Evolutionary conservation across 352 stramenopile species (phyloP).

Genomic region (Pythium coloratum): DNA sequence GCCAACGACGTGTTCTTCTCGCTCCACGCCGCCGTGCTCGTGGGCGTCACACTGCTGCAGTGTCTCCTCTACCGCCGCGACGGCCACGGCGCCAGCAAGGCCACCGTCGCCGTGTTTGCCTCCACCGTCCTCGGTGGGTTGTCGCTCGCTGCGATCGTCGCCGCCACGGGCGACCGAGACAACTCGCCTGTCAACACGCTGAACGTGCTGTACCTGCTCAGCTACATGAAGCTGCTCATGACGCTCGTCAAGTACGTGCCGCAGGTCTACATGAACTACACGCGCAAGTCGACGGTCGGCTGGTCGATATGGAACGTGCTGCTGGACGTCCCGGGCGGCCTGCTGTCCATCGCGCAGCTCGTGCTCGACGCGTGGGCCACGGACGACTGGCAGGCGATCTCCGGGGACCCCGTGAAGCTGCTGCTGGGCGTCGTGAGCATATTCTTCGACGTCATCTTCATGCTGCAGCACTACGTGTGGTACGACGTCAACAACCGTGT

Average conservation of each 20-base stretch:
- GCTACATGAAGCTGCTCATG: conserved; percentile 94
- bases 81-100: conserved; percentile 58
- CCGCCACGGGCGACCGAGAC: conserved; percentile 40
- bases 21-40: conserved; percentile 90
- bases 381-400: conserved; percentile 94
- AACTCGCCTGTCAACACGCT: conserved; percentile 81
- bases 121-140: conserved; percentile 41
- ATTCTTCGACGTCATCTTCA: conserved; percentile 96
- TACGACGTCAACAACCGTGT: conserved; percentile 75
- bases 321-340: conserved; percentile 95
- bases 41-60: conserved; percentile 89
- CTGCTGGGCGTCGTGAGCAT: conserved; percentile 95
- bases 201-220: conserved; percentile 93
- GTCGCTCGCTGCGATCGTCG: conserved; percentile 51
- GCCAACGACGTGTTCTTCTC: conserved; percentile 95
- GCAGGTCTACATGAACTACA: conserved; percentile 94
- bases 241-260: conserved; percentile 96
- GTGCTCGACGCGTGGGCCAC: conserved; percentile 91
- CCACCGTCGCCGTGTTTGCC: conserved; percentile 55
- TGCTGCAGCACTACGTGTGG: conserved; percentile 96
- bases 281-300: conserved; percentile 93
- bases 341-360: conserved; percentile 91
- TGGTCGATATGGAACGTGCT: conserved; percentile 98
- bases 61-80: conserved; percentile 89
- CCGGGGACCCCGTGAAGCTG: conserved; percentile 96